Percentiles rank a stretch among this genome's conserved stretches.
Evolutionary conservation across 306 rosid species (phyloP).

Genomic region (Albizia julibrissin): DNA sequence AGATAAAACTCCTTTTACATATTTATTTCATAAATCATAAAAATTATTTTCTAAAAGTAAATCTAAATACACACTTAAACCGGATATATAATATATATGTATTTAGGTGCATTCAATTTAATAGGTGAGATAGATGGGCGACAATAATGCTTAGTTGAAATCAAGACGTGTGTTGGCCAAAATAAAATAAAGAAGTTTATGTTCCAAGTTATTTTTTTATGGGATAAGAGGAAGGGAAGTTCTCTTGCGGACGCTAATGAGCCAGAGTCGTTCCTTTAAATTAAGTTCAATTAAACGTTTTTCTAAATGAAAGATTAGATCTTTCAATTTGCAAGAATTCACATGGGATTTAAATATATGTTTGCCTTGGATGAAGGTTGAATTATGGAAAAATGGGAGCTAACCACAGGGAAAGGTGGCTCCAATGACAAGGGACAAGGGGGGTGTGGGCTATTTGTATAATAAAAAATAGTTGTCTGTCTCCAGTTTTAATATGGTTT

Average conservation of each 20-base stretch:
- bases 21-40: no score
- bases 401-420: neutral
- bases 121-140: neutral
- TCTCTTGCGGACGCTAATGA: neutral
- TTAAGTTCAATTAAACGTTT: no score
- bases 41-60: no score
- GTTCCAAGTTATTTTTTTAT: neutral
- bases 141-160: neutral
- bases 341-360: neutral
- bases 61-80: no score
- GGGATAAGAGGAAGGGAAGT: neutral
- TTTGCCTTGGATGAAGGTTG: neutral
- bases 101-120: neutral
- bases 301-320: neutral
- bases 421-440: neutral
- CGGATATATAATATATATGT: neutral
- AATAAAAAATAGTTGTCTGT: neutral
- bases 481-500: neutral
- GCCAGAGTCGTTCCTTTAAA: neutral
- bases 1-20: no score
- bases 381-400: neutral
- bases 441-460: neutral
- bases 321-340: neutral
- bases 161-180: neutral
- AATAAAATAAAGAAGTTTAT: neutral